Percentiles rank a stretch among this genome's conserved stretches.
Conservation (phyloP, 257 asterid genomes). For the Capsicum baccatum region DNA sequence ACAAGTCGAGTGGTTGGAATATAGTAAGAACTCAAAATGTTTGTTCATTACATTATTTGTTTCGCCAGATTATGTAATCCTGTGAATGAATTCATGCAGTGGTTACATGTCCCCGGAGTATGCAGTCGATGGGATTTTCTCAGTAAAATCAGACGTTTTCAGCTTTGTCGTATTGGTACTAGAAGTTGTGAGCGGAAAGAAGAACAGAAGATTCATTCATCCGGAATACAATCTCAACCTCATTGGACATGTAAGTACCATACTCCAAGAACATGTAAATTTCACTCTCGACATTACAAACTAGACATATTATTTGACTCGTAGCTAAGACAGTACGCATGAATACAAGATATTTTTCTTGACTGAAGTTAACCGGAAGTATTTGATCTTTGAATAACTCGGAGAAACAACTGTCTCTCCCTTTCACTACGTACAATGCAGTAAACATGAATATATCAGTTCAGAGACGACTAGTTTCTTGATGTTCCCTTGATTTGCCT, state of each 20-base stretch:
- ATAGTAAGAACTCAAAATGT: conserved; percentile 30
- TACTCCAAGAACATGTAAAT: not conserved
- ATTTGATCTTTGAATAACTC: not conserved
- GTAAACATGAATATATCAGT: not conserved
- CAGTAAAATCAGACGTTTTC: conserved; percentile 46
- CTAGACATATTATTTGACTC: not conserved
- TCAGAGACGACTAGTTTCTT: not conserved
- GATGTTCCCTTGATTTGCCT: too few relatives aligned
- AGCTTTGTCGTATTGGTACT: conserved; percentile 46
- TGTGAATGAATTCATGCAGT: conserved; percentile 33
- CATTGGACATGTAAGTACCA: conserved; percentile 42
- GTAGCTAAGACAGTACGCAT: not conserved
- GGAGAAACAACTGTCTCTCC: not conserved
- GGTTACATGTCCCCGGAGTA: conserved; percentile 53
- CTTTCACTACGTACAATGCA: not conserved
- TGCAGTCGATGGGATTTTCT: conserved; percentile 43
- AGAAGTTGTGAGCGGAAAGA: conserved; percentile 42
- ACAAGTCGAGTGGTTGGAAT: conserved; percentile 47
- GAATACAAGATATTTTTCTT: not conserved
- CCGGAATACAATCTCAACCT: conserved; percentile 42
- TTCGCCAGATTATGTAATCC: not conserved
- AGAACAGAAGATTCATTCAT: conserved; percentile 38
- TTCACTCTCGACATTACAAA: not conserved
- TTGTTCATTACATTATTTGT: not conserved
- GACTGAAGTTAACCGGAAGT: not conserved